Evolutionary conservation across 352 stramenopile genomes (phyloP), one percentile per base, ranked within the genome.

Genomic region (Pythium aristosporum): DNA sequence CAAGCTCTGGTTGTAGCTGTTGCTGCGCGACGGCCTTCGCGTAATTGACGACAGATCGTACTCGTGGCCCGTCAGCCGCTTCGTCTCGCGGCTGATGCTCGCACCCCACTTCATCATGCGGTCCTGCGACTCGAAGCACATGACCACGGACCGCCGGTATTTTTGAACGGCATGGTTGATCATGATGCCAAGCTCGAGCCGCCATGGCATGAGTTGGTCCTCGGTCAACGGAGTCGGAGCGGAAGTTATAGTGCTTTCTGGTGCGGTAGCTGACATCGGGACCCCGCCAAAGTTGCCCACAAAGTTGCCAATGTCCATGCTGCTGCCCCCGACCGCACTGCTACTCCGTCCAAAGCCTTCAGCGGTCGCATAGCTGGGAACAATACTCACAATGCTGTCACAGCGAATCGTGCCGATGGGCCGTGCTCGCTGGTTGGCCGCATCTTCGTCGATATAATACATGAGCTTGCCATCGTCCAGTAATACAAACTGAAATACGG

Each of bases 71-170:
- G 82, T 91, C n/a, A 91, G 71, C 0, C 87, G 80, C 61, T 91
- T 92, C 4, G 82, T 83, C 51, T 94, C 85, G 16, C 87, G 84
- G 18, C 83, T 82, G 20, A 96, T 83, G 30, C 71, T 77, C 36
- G 87, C 80, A 15, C 83, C 85, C 87, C 87, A 96, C 57, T 94
- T 93, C 82, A 96, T 92, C 83, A 94, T 90, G 41, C 88, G 76
- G 39, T 96, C 82, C 47, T 91, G 81, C 0, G 74, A 80, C 30
- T 73, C 57, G 56, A 96, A 93, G 47, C 84, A 91, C 71, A 96
- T 73, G 36, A 90, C 79, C 47, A 93, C 89, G 20, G 82, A 77
- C 7, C 87, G 83, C 9, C 83, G 80, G 57, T 91, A 96, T 55
- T 91, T 87, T 28, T 91, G 77, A 32, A 69, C 41, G 3, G 69